Base-by-base conservation (phyloP, 805 yeast genomes). In the Lipomyces chichibuensis region DNA sequence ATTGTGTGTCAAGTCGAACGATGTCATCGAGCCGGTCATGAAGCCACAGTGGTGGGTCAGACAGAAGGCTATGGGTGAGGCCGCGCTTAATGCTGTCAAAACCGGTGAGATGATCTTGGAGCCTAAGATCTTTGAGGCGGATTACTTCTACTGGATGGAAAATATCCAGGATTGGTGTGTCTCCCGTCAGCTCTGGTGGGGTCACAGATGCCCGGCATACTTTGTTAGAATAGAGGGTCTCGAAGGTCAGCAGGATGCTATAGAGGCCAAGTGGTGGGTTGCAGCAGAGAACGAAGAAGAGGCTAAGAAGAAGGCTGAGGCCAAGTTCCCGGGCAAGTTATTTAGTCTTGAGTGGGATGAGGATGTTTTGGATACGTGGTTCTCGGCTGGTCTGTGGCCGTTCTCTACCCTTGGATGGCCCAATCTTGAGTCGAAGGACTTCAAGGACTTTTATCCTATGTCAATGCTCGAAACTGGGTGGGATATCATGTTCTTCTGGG, bases 21-120 rank as follows among this genome's bases (percentile, higher is more conserved):
- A 95, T 80, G 83, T 95, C 71, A 93, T 95, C 75, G 99, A 95
- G 83, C 99, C 99, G 63, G 83, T 91, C 76, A 84, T 95, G 81
- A 95, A 95, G 82, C 99, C 99, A 69, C 99, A 95, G 83, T 95
- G 99, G 99, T 95, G 98, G 98, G 98, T 95, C 72, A 82, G 91
- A 69, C 97, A 93, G 81, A 84, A 84, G 75, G 90, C 88, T 65
- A 90, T 92, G 90, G 99, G 98, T 62, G 82, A 84, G 71, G 92
- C 85, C 67, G 97, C 97, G 65, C 87, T 93, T 73, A 83, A 86
- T 63, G 98, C 92, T 63, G 97, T 94, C 67, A 87, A 85, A 79
- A 83, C 84, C 49, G 98, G 98, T 72, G 86, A 87, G 62, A 85
- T 94, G 75, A 85, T 86, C 64, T 91, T 95, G 75, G 82, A 88